A percentile compares a stretch with the other conserved stretches of the same genome.
These are phyloP conservation scores for Trichoderma sp. DNA, from an alignment of 2,329 filamentous ascomycete species.

Conservation along the genomic window DNA sequence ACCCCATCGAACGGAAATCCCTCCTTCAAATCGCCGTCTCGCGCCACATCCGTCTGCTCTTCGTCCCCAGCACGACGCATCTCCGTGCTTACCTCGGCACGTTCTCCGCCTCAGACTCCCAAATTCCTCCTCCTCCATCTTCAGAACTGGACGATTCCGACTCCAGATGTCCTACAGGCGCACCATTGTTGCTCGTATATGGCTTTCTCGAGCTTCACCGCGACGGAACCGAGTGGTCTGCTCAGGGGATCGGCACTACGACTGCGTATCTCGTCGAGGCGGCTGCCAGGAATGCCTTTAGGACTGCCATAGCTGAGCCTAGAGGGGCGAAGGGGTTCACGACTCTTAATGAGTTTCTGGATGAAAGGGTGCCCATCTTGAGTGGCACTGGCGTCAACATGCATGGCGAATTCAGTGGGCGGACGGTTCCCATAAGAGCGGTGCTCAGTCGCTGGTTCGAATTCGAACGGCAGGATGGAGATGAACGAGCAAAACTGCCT, in stretches of 20 bases:
- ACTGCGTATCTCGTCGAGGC: constrained; percentile 65
- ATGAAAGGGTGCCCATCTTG: constrained; percentile 62
- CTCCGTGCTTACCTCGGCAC: constrained; percentile 74
- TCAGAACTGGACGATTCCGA: not conserved
- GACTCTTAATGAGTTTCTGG: constrained; percentile 45
- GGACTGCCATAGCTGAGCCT: constrained; percentile 53
- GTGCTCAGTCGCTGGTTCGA: constrained; percentile 68
- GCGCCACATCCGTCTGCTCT: constrained; percentile 68
- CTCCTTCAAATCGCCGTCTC: constrained; percentile 71
- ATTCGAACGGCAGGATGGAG: constrained; percentile 20
- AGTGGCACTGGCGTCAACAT: constrained; percentile 57
- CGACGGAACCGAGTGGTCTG: constrained; percentile 72
- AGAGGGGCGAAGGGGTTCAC: constrained; percentile 37
- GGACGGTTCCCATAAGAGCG: constrained; percentile 58
- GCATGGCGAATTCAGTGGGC: constrained; percentile 59
- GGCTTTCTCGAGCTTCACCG: constrained; percentile 67
- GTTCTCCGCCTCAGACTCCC: constrained; percentile 47
- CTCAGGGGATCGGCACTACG: constrained; percentile 68
- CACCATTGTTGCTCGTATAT: constrained; percentile 61
- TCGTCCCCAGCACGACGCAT: constrained; percentile 74
- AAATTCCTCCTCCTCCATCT: constrained; percentile 34
- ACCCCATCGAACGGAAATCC: constrained; percentile 59
- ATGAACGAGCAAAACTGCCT: not conserved
- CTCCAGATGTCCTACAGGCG: constrained; percentile 11
- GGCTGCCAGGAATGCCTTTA: constrained; percentile 50